Evolutionary conservation across 2,329 filamentous ascomycete species (phyloP).

Genomic region (Cordyceps militaris): DNA sequence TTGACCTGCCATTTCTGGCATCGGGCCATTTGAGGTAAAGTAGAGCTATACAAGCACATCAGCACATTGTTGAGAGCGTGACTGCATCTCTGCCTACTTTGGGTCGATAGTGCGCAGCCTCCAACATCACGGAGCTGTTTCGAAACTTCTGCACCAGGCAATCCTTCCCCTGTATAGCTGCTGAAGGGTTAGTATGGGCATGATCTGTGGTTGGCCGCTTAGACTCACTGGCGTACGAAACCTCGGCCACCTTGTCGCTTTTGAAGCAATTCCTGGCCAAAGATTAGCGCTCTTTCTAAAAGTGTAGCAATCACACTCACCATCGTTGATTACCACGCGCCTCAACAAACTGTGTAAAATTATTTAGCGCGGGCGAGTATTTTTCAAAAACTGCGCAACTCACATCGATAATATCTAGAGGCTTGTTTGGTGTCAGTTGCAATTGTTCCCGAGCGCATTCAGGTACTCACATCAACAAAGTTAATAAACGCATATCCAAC

Average conservation of each 20-base stretch:
- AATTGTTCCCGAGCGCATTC: background rate
- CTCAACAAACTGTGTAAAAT: slow-evolving; percentile 57
- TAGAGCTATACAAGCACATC: slow-evolving; percentile 36
- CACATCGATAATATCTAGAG: slow-evolving; percentile 66
- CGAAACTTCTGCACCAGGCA: slow-evolving; percentile 91
- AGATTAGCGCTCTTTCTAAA: background rate
- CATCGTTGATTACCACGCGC: slow-evolving; percentile 65
- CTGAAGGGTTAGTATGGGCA: slow-evolving; percentile 19
- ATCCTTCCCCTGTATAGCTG: slow-evolving; percentile 86
- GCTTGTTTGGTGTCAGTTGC: slow-evolving; percentile 41
- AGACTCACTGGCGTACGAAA: slow-evolving; percentile 86
- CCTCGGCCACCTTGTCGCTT: slow-evolving; percentile 77
- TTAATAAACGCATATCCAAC: slow-evolving; percentile 98
- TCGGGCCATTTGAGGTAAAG: slow-evolving; percentile 41
- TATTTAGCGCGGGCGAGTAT: background rate
- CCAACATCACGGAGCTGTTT: slow-evolving; percentile 93
- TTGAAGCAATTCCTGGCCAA: slow-evolving; percentile 65
- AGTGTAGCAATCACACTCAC: slow-evolving; percentile 30
- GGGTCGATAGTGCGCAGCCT: slow-evolving; percentile 72
- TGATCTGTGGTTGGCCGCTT: fast-evolving
- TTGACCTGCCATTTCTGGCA: slow-evolving; percentile 51
- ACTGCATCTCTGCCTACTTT: slow-evolving; percentile 49
- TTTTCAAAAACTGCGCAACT: slow-evolving; percentile 22
- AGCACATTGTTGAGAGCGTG: background rate
- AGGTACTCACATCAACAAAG: slow-evolving; percentile 63